A percentile compares a stretch with the other conserved stretches of the same genome.
These are phyloP conservation scores for Hortiboletus campestris DNA, from an alignment of 768 basidiomycete species.

Conservation along the genomic window DNA sequence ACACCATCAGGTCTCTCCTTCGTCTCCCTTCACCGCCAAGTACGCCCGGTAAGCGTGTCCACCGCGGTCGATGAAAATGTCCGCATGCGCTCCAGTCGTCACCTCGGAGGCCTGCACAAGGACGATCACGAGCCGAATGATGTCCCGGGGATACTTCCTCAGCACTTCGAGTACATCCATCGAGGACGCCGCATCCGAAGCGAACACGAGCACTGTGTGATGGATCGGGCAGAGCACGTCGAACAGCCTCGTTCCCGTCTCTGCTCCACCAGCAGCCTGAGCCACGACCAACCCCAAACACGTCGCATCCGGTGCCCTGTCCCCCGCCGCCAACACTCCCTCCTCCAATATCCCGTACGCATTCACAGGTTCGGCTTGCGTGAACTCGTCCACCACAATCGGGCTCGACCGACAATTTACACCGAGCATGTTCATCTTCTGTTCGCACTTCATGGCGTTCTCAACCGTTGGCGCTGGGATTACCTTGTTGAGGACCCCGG, in stretches of 20 bases:
- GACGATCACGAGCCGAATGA: constrained; percentile 12
- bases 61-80: constrained; percentile 35
- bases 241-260: constrained; percentile 18
- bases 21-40: constrained; percentile 29
- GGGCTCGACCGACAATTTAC: constrained; percentile 38
- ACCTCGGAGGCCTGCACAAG: constrained; percentile 3
- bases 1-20: constrained; percentile 51
- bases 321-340: constrained; percentile 37
- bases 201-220: constrained; percentile 34
- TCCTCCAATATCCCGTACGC: constrained; percentile 22
- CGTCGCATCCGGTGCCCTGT: constrained; percentile 45
- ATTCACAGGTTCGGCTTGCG: constrained; percentile 7
- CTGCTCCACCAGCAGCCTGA: not conserved
- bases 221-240: constrained; percentile 18
- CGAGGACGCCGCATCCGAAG: constrained; percentile 1
- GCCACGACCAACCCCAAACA: constrained; percentile 29
- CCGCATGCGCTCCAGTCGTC: constrained; percentile 18
- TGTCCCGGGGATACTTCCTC: not conserved
- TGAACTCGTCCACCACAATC: constrained; percentile 37
- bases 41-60: constrained; percentile 43
- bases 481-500: constrained; percentile 17
- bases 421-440: constrained; percentile 26
- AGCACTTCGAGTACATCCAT: constrained; percentile 9
- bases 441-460: not conserved
- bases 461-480: not conserved